These are phyloP conservation scores for Amyloporia xantha DNA, from an alignment of 768 basidiomycete species.

Conservation along the genomic window DNA sequence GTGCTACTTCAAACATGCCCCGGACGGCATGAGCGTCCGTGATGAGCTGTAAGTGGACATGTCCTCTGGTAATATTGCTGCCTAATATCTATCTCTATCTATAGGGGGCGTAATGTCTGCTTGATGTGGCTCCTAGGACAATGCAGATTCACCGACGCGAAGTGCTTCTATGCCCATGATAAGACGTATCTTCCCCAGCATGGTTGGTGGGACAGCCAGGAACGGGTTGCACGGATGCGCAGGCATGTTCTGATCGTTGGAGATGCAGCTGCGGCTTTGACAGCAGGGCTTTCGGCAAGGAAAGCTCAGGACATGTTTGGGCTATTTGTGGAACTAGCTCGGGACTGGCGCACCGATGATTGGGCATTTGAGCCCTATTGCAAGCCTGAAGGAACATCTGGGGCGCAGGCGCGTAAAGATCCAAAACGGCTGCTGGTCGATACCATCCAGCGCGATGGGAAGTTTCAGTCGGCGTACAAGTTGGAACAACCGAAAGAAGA, in stretches of 20 bases:
- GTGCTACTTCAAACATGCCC: conserved; percentile 48
- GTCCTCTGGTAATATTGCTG: not conserved
- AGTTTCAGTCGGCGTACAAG: not conserved
- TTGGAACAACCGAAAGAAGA: not conserved
- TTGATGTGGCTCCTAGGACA: conserved; percentile 31
- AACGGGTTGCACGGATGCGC: no score
- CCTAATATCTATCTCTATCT: not conserved
- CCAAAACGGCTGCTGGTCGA: not conserved
- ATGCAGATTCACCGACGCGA: conserved; percentile 32
- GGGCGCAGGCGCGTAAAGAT: not conserved
- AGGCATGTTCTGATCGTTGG: no score
- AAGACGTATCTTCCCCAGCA: conserved; percentile 34
- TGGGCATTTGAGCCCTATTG: not conserved
- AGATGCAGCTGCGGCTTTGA: no score
- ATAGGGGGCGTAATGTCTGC: conserved; percentile 50
- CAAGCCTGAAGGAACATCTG: not conserved
- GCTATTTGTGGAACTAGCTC: no score
- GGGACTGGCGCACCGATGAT: not conserved
- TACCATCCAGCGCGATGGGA: not conserved
- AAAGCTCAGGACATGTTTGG: no score
- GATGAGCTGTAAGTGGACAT: conserved; percentile 41
- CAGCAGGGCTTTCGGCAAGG: no score
- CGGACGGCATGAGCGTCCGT: conserved; percentile 47
- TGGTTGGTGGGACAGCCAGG: conserved; percentile 40
- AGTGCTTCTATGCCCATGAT: conserved; percentile 45